These are phyloP conservation scores for Globisporangium paddicum DNA, from an alignment of 352 stramenopile genomes.

Conservation along the genomic window DNA sequence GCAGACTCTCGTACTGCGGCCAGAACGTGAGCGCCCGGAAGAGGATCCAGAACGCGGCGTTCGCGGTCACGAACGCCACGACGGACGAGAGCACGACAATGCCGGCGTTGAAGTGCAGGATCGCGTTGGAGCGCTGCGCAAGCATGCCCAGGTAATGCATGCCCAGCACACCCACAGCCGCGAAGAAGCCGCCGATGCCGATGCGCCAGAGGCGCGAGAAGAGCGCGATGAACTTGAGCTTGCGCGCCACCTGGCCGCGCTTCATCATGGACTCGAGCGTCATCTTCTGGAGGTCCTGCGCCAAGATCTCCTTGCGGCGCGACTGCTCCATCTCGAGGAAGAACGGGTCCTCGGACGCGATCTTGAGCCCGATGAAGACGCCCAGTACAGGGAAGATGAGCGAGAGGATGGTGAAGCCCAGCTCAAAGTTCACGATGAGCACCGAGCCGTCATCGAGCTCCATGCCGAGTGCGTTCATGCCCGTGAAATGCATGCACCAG, in stretches of 20 bases:
- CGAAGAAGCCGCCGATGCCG: conserved; percentile 38
- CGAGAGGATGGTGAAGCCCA: conserved; percentile 46
- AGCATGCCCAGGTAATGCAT: conserved; percentile 82
- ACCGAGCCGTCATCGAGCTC: conserved; percentile 25
- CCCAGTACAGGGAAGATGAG: conserved; percentile 47
- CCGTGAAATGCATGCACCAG: conserved; percentile 74
- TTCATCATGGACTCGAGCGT: conserved; percentile 44
- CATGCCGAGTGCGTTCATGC: conserved; percentile 52
- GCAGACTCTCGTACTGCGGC: conserved; percentile 42
- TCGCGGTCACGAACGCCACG: conserved; percentile 55
- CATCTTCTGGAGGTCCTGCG: conserved; percentile 33
- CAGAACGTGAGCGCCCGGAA: conserved; percentile 66
- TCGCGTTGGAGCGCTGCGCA: conserved; percentile 38
- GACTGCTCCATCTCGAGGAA: conserved; percentile 57
- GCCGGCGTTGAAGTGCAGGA: conserved; percentile 33
- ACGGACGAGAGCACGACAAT: conserved; percentile 42
- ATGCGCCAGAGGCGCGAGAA: conserved; percentile 58
- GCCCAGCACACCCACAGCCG: conserved; percentile 52
- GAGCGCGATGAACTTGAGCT: conserved; percentile 54
- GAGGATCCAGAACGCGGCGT: conserved; percentile 63
- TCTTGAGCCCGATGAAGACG: conserved; percentile 48
- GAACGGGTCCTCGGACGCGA: conserved; percentile 55
- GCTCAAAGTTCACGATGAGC: conserved; percentile 47
- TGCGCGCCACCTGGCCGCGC: conserved; percentile 32
- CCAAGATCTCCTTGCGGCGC: conserved; percentile 24